Base-by-base conservation (phyloP, 23 red algal genomes). In the Gracilaria caudata region DNA sequence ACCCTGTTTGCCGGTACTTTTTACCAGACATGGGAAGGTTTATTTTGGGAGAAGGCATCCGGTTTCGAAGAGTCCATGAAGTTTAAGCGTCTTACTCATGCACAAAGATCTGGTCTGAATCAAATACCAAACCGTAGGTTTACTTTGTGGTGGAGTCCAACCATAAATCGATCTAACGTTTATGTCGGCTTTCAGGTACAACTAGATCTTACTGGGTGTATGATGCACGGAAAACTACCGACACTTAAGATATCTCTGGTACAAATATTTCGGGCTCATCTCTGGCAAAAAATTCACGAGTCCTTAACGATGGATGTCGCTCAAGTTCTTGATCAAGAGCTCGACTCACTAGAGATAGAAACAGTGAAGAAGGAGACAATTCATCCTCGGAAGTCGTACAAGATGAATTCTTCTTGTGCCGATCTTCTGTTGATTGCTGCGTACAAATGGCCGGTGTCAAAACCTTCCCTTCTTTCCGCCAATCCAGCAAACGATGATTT, bases 201-300 rank as follows among this genome's bases (percentile, higher is more conserved):
- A 65, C 90, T 99, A 26, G 97, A 99, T 90, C 88, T 99, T 49
- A 99, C 97, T 23, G 97, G 97, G 9, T 95, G 94, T 58, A 95
- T 99, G 75, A 99, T 99, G 97, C 93, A 99, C 59, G 97, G 97
- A 19, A 99, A 99, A 76, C 57, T 99, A 28, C 93, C 97, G 3
- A 96, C 97, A 34, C 59, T 99, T 25, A 99, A 99, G 78, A 93
- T 99, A 30, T 95, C 92, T 34, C 78, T 99, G 19, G 86, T 99
- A 13, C 97, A 99, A 44, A 91, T 99, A 26, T 99, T 99, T 73
- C 90, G 97, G 44, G 97, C 92, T 25, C 97, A 99, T 84, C 64
- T 99, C 23, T 99, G 97, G 97, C 97, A 99, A 81, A 94, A 94
- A 58, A 99, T 99, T 68, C 97, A 99, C 64, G 97, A 99, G 72